phyloP scores from a whole-genome alignment of 192 early-diverging fungal genomes.

The Backusella mclennaniae region DNA sequence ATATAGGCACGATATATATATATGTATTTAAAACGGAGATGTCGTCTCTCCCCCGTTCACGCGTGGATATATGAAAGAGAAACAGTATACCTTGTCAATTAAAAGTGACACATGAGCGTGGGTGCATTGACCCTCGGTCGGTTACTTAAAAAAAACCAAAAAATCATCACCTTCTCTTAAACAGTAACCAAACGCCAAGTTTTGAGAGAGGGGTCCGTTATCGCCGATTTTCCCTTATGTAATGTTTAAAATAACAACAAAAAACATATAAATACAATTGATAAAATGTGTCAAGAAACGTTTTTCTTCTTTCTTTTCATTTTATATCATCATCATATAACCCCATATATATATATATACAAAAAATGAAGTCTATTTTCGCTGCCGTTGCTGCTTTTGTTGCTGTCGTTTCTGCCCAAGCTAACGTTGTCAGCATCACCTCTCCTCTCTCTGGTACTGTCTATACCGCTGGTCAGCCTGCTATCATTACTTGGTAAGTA shows the following conservation, averaged over 20 bases:
- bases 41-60: neutral
- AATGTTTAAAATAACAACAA: neutral
- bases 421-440: slow-evolving; percentile 24
- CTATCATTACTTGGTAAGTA: slow-evolving; percentile 31
- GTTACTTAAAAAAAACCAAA: neutral
- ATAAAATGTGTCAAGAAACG: neutral
- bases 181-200: neutral
- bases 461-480: slow-evolving; percentile 28
- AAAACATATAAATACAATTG: neutral
- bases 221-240: neutral
- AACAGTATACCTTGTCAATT: neutral
- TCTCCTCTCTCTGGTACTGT: slow-evolving; percentile 27
- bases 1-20: neutral
- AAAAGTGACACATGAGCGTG: neutral
- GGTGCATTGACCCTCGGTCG: neutral
- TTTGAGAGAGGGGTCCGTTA: neutral
- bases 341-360: neutral
- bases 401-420: slow-evolving; percentile 16
- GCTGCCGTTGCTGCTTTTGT: slow-evolving; percentile 16
- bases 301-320: neutral
- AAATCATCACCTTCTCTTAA: neutral
- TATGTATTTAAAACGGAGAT: neutral
- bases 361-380: slow-evolving; percentile 28
- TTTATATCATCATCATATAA: neutral
- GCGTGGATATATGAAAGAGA: neutral